These are phyloP conservation scores for Cardamine resedifolia DNA, from an alignment of 345 rosid species.

Conservation along the genomic window DNA sequence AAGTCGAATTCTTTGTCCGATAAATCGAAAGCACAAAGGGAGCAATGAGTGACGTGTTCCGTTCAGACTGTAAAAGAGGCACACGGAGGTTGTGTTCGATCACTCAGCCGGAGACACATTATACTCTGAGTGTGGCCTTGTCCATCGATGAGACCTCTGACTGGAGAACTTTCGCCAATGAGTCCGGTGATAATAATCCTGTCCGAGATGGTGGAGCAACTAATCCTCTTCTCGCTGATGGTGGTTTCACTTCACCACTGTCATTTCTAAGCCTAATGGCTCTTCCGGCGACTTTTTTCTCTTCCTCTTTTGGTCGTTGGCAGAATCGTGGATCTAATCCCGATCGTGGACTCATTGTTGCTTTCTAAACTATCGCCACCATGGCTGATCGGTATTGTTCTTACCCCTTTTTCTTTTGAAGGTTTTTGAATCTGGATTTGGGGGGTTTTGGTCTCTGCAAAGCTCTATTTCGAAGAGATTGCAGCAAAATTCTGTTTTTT, in stretches of 20 bases:
- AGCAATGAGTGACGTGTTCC: conserved; percentile 65
- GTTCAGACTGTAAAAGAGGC: conserved; percentile 76
- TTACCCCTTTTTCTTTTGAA: neutral
- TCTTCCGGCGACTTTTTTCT: conserved; percentile 80
- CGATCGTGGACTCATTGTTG: conserved; percentile 73
- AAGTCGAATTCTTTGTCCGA: conserved; percentile 57
- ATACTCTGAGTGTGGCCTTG: conserved; percentile 87
- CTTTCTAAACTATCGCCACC: conserved; percentile 90
- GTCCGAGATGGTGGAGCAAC: too few species aligned
- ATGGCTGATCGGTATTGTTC: conserved; percentile 73
- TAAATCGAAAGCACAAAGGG: neutral
- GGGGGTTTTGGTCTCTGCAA: neutral
- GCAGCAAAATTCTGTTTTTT: too few species aligned
- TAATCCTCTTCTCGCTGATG: conserved; percentile 79
- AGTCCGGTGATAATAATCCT: conserved; percentile 84
- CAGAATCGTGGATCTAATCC: too few species aligned
- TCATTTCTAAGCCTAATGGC: conserved; percentile 88
- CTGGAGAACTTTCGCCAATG: conserved; percentile 94
- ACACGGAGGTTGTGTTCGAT: conserved; percentile 87
- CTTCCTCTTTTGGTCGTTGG: conserved; percentile 91
- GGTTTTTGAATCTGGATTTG: conserved; percentile 56
- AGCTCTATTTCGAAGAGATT: too few species aligned
- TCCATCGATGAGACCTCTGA: too few species aligned
- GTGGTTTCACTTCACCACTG: conserved; percentile 88
- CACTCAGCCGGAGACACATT: conserved; percentile 96